Evolutionary conservation across 1,284 basidiomycete genomes (phyloP).

Genomic region (Cryptococcus sp.): DNA sequence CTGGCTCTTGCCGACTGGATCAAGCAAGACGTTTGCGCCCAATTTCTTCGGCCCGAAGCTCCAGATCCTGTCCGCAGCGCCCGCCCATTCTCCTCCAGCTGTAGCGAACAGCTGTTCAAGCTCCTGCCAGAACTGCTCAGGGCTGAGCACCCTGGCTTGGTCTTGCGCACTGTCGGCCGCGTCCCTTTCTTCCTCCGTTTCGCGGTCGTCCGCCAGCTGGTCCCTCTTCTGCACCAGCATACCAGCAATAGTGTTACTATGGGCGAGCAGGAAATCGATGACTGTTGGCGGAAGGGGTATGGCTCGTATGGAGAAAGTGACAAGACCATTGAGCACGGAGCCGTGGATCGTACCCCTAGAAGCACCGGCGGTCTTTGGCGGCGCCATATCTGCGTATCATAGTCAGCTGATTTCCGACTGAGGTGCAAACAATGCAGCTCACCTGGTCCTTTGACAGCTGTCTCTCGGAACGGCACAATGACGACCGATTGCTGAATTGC

Average conservation of each 20-base stretch:
- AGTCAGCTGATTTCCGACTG: not conserved
- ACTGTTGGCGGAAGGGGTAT: constrained; percentile 71
- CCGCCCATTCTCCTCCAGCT: constrained; percentile 79
- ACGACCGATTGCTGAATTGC: constrained; percentile 92
- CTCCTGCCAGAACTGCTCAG: constrained; percentile 78
- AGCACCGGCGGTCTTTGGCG: constrained; percentile 72
- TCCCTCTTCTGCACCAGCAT: constrained; percentile 48
- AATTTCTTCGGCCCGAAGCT: constrained; percentile 87
- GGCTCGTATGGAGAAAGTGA: constrained; percentile 83
- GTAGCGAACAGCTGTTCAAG: constrained; percentile 67
- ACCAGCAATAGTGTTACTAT: constrained; percentile 54
- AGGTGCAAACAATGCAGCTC: constrained; percentile 21
- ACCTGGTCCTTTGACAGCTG: constrained; percentile 79
- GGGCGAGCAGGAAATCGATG: constrained; percentile 74
- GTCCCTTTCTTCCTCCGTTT: constrained; percentile 49
- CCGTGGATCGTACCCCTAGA: constrained; percentile 78
- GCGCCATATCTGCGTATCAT: constrained; percentile 70
- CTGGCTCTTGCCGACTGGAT: constrained; percentile 55
- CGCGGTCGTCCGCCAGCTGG: constrained; percentile 40
- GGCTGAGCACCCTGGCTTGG: constrained; percentile 63
- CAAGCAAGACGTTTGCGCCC: constrained; percentile 85
- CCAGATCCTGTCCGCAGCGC: constrained; percentile 75
- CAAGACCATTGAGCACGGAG: constrained; percentile 67
- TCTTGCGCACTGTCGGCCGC: constrained; percentile 56
- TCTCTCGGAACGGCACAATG: constrained; percentile 97